phyloP scores from a whole-genome alignment of 2,329 filamentous ascomycete species.

The Aspergillus fumigatiaffinis region DNA sequence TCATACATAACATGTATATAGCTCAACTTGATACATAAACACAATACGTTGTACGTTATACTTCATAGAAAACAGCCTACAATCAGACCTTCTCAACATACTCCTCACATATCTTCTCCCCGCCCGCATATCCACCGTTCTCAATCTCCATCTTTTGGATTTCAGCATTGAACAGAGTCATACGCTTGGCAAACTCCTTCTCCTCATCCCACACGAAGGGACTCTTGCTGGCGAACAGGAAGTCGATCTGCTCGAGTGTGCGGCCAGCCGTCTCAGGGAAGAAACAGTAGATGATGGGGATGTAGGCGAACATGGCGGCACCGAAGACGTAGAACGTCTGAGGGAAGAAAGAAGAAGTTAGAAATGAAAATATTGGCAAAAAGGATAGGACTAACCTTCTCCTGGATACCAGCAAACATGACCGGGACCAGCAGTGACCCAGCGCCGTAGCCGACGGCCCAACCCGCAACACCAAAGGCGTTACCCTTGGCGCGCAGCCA shows the following conservation, averaged over 20 bases:
- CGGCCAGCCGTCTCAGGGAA: slow-evolving; percentile 16
- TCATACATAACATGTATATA: too few species aligned
- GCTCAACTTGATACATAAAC: too few species aligned
- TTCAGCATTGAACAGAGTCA: too few species aligned
- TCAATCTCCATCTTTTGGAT: too few species aligned
- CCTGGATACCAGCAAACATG: slow-evolving; percentile 58
- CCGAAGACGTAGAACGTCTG: slow-evolving; percentile 67
- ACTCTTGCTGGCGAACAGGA: slow-evolving; percentile 17
- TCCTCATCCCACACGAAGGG: slow-evolving; percentile 17
- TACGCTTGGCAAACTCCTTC: slow-evolving; percentile 5
- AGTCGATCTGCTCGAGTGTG: slow-evolving; percentile 21
- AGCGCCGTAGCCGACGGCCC: slow-evolving; percentile 64
- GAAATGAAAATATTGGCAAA: too few species aligned
- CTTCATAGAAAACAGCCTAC: too few species aligned
- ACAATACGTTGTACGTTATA: too few species aligned
- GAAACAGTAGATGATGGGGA: slow-evolving; percentile 55
- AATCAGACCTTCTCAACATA: too few species aligned
- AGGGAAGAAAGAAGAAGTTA: too few species aligned
- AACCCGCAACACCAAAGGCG: slow-evolving; percentile 67
- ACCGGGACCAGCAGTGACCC: slow-evolving; percentile 46
- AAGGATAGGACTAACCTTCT: slow-evolving; percentile 34
- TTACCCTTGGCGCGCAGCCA: slow-evolving; percentile 67
- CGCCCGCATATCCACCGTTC: too few species aligned
- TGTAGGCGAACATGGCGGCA: slow-evolving; percentile 57
- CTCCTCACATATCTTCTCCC: too few species aligned